Evolutionary conservation across 2,329 filamentous ascomycete genomes (phyloP), one percentile per base, ranked within the genome.

Genomic region (Penicillium brevicompactum): DNA sequence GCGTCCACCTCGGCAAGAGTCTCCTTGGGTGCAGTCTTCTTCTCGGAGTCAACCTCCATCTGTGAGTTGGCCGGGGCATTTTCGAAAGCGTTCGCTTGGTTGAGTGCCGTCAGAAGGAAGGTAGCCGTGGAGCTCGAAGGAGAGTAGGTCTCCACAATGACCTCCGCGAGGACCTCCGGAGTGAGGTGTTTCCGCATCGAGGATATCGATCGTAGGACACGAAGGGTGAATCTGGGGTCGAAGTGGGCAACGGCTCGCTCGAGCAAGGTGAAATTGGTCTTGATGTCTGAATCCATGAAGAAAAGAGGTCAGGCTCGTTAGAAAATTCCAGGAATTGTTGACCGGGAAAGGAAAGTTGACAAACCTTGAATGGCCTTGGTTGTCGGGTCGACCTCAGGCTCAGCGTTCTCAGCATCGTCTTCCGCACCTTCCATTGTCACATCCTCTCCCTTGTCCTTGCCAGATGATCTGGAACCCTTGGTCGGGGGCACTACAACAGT

Each of bases 191-290:
- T 97, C 74, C 94, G 91, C 74, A 97, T 87, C 52, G 92, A 92
- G 40, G 94, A 96, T 78, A 97, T 96, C 67, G 92, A 96, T 69
- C 94, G 89, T 61, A 99, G 85, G 59, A 94, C 94, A 71, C 94
- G 87, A 61, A 99, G 88, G 54, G 93, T 91, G 78, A 97, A 99
- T 80, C 94, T 88, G 56, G 92, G 87, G 78, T 99, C 94, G 75
- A 97, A 99, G 67, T 95, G 86, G 62, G 87, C 83, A 62, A 99
- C 93, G 63, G 92, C 94, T 69, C 92, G 89, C 70, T 97, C 92
- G 70, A 99, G 84, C 62, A 99, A 84, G 49, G 86, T 85, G 72
- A 97, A 97, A 78, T 95, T 97, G 82, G 85, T 88, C 78, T 92
- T 94, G 79, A 99, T 96, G 76, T 97, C 94, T 97, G 71, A 38